Conservation (phyloP, 305 asterid species). For the Fraxinus floribunda region DNA sequence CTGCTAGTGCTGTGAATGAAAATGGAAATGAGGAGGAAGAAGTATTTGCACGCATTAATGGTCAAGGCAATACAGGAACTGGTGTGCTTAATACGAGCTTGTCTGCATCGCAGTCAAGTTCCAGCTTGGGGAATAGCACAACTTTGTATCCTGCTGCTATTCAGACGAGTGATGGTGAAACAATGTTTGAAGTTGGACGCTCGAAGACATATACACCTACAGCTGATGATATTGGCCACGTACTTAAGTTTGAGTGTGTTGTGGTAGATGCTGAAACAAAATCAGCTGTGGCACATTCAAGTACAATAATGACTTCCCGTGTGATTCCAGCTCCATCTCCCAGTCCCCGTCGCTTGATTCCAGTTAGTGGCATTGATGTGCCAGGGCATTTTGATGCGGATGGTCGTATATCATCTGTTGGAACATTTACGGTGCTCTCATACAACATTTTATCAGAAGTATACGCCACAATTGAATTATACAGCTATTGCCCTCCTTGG, state of each 20-base stretch:
- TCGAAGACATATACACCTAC: constrained; percentile 86
- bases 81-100: constrained; percentile 39
- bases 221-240: constrained; percentile 87
- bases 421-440: constrained; percentile 91
- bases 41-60: constrained; percentile 67
- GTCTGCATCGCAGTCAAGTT: constrained; percentile 55
- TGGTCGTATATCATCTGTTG: constrained; percentile 54
- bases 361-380: constrained; percentile 61
- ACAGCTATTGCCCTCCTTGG: constrained; percentile 95
- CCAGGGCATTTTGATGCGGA: constrained; percentile 66
- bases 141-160: constrained; percentile 74
- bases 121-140: constrained; percentile 62
- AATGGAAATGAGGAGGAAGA: constrained; percentile 96
- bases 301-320: constrained; percentile 70
- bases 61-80: constrained; percentile 59
- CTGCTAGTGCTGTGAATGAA: constrained; percentile 72
- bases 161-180: constrained; percentile 70
- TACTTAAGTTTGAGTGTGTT: constrained; percentile 87
- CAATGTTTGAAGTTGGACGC: constrained; percentile 90
- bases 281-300: constrained; percentile 59
- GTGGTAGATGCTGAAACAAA: constrained; percentile 73
- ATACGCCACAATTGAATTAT: constrained; percentile 65
- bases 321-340: constrained; percentile 99
- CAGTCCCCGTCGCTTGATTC: constrained; percentile 70
- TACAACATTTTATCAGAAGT: constrained; percentile 82